A percentile compares a stretch with the other conserved stretches of the same genome.
Evolutionary conservation across 1,139 yeast genomes (phyloP).

Genomic region (Kurtzmaniella quercitrusa): DNA sequence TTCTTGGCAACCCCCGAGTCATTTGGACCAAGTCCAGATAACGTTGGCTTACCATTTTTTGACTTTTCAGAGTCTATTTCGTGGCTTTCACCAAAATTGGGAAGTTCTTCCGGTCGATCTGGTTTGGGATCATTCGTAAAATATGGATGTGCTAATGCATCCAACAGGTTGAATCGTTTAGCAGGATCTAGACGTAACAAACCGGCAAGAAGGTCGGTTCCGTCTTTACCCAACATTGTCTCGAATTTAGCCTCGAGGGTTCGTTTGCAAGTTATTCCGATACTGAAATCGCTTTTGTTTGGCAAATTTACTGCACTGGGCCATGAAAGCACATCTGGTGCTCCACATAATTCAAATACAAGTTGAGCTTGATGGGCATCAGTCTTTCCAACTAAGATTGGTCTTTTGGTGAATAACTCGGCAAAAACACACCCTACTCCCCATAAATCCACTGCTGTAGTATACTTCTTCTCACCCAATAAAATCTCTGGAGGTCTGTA

Average conservation of each 20-base stretch:
- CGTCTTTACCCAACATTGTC: conserved; percentile 29
- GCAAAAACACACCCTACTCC: conserved; percentile 97
- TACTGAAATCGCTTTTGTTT: conserved; percentile 42
- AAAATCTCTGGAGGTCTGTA: conserved; percentile 93
- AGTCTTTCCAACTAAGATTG: conserved; percentile 79
- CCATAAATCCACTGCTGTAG: conserved; percentile 96
- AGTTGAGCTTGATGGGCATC: conserved; percentile 89
- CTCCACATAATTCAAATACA: conserved; percentile 77
- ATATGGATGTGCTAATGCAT: conserved; percentile 69
- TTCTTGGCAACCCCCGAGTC: background rate
- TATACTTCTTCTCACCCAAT: conserved; percentile 78
- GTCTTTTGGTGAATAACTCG: conserved; percentile 76
- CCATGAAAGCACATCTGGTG: conserved; percentile 66
- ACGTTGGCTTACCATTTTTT: conserved; percentile 22
- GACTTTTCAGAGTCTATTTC: conserved; percentile 75
- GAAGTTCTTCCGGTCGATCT: conserved; percentile 50
- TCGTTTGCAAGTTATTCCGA: conserved; percentile 49
- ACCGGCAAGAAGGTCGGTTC: conserved; percentile 46
- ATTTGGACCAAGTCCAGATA: conserved; percentile 5
- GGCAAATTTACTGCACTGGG: conserved; percentile 65
- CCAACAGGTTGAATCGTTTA: conserved; percentile 70
- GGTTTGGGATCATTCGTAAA: conserved; percentile 67
- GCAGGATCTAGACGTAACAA: conserved; percentile 65
- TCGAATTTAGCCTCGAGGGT: conserved; percentile 46
- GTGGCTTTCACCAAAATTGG: conserved; percentile 79